phyloP scores from a whole-genome alignment of 106 monocot species.

The Iris macrosiphon region DNA sequence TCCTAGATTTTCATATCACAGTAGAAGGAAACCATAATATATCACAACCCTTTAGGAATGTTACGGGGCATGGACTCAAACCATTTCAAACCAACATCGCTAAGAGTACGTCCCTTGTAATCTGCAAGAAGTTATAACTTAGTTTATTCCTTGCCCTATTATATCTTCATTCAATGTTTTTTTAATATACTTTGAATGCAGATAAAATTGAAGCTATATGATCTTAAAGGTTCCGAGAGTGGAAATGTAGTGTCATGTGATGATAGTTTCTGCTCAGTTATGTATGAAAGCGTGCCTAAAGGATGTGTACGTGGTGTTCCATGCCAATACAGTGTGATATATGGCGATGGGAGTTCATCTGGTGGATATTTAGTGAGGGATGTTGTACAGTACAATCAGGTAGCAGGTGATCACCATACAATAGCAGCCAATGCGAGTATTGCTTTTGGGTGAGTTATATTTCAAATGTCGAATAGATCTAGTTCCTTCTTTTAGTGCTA shows the following conservation, averaged over 20 bases:
- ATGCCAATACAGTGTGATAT: constrained; percentile 63
- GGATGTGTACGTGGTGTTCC: constrained; percentile 35
- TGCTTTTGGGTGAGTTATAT: constrained; percentile 80
- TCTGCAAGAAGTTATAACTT: too few species aligned
- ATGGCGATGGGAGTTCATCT: constrained; percentile 88
- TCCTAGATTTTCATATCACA: too few species aligned
- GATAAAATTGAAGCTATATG: constrained; percentile 69
- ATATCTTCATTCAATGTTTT: too few species aligned
- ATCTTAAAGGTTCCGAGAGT: constrained; percentile 46
- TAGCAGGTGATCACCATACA: constrained; percentile 59
- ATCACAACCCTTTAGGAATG: too few species aligned
- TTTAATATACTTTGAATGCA: constrained; percentile 30
- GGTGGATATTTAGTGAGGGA: constrained; percentile 59
- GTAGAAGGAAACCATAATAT: too few species aligned
- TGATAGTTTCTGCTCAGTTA: constrained; percentile 41
- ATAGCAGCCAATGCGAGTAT: constrained; percentile 48
- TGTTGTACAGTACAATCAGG: constrained; percentile 50
- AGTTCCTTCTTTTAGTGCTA: too few species aligned
- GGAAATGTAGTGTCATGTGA: constrained; percentile 48
- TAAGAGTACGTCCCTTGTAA: too few species aligned
- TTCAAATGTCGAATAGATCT: too few species aligned
- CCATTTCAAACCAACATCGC: too few species aligned
- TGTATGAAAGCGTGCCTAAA: constrained; percentile 26
- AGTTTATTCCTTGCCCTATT: too few species aligned
- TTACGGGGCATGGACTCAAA: too few species aligned